phyloP scores from a whole-genome alignment of 2,329 filamentous ascomycete genomes.

The Aciculosporium take region DNA sequence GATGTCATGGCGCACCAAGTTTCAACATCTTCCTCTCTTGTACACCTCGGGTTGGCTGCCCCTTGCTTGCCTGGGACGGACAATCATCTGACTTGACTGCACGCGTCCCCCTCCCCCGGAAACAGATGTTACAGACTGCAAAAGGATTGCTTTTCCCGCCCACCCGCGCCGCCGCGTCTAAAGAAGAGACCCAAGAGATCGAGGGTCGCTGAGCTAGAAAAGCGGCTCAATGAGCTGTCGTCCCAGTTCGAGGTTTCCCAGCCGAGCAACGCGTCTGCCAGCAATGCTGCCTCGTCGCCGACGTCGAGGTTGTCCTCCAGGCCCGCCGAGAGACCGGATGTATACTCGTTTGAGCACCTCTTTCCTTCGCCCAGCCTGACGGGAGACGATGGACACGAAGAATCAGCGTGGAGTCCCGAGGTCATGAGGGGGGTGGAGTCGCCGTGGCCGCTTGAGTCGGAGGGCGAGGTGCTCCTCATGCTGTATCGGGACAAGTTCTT shows the following conservation, averaged over 20 bases:
- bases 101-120: background rate
- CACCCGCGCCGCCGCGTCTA: constrained; percentile 31
- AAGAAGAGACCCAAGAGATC: constrained; percentile 33
- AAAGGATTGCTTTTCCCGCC: constrained; percentile 33
- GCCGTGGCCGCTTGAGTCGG: constrained; percentile 27
- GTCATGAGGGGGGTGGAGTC: constrained; percentile 14
- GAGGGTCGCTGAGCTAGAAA: constrained; percentile 35
- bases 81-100: background rate
- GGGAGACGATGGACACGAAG: constrained; percentile 10
- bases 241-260: constrained; percentile 24
- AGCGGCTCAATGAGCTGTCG: constrained; percentile 33
- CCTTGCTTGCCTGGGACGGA: too few species aligned
- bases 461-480: constrained; percentile 26
- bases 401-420: constrained; percentile 11
- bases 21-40: too few species aligned
- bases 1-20: too few species aligned
- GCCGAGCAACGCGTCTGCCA: constrained; percentile 7
- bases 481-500: constrained; percentile 21
- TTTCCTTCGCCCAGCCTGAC: constrained; percentile 18
- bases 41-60: too few species aligned
- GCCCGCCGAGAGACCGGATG: constrained; percentile 8
- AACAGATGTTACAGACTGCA: constrained; percentile 32
- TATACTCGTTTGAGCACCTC: constrained; percentile 20
- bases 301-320: constrained; percentile 3
- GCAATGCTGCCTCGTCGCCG: constrained; percentile 6